Conservation (phyloP, 805 yeast genomes). For the Kuraishia ogatae region DNA sequence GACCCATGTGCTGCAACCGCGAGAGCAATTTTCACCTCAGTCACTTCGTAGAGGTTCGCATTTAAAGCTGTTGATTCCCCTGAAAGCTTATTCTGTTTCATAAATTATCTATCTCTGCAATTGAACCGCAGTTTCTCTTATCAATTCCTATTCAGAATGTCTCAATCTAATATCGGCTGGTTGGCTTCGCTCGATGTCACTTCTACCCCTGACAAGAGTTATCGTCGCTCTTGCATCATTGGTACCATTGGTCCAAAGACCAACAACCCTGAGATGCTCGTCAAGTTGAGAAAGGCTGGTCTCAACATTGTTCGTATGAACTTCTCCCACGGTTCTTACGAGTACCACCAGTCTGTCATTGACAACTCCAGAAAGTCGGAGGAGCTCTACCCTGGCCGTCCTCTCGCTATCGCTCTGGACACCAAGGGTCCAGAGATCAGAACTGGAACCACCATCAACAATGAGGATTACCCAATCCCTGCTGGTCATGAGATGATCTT, state of each 20-base stretch:
- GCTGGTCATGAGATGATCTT: conserved; percentile 87
- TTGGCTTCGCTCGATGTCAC: conserved; percentile 67
- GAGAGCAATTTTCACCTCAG: neutral
- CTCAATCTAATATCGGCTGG: conserved; percentile 60
- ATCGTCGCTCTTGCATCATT: conserved; percentile 92
- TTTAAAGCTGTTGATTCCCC: neutral
- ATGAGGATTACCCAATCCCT: conserved; percentile 72
- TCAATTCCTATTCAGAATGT: conserved; percentile 16
- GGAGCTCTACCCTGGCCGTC: conserved; percentile 87
- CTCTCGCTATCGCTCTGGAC: conserved; percentile 95
- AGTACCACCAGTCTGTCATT: conserved; percentile 93
- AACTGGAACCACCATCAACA: conserved; percentile 88
- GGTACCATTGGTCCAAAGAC: conserved; percentile 99
- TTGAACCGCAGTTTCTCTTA: neutral
- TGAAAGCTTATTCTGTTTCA: neutral
- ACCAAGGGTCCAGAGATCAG: conserved; percentile 99
- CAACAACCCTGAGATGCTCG: conserved; percentile 78
- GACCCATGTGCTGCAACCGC: neutral
- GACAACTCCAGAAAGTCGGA: conserved; percentile 96
- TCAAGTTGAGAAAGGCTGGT: conserved; percentile 91
- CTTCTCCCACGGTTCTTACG: conserved; percentile 97
- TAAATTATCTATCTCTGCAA: neutral
- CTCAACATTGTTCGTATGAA: conserved; percentile 97
- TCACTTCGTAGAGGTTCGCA: neutral
- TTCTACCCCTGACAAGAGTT: conserved; percentile 66